Conservation (phyloP, 2,329 filamentous ascomycete genomes). For the Coniochaeta sp. region DNA sequence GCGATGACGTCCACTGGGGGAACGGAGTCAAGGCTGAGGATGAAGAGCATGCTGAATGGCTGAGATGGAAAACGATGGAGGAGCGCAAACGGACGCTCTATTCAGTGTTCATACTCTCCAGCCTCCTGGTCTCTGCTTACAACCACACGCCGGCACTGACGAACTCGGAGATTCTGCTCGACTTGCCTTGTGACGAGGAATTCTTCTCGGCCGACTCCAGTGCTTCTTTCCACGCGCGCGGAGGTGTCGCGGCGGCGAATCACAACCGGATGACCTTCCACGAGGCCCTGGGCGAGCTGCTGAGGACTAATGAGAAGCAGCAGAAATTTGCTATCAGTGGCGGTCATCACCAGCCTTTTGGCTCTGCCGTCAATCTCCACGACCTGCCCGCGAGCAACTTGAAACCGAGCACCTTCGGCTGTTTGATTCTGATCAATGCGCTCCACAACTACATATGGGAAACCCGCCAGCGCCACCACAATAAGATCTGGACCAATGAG, state of each 20-base stretch:
- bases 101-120: slow-evolving; percentile 84
- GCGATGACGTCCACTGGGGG: slow-evolving; percentile 42
- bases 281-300: slow-evolving; percentile 69
- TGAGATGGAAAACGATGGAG: slow-evolving; percentile 80
- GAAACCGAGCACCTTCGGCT: slow-evolving; percentile 84
- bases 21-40: slow-evolving; percentile 33
- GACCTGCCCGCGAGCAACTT: slow-evolving; percentile 56
- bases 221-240: slow-evolving; percentile 72
- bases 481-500: slow-evolving; percentile 80
- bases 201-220: slow-evolving; percentile 79
- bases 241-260: slow-evolving; percentile 62
- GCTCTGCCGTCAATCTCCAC: slow-evolving; percentile 33
- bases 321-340: slow-evolving; percentile 40
- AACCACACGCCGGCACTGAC: slow-evolving; percentile 87
- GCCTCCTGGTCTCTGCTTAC: slow-evolving; percentile 83
- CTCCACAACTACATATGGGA: slow-evolving; percentile 99
- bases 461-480: slow-evolving; percentile 82
- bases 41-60: slow-evolving; percentile 69
- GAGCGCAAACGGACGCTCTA: slow-evolving; percentile 92
- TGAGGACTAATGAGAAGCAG: slow-evolving; percentile 65
- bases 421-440: slow-evolving; percentile 84
- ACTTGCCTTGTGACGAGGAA: slow-evolving; percentile 89
- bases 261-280: slow-evolving; percentile 73
- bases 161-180: slow-evolving; percentile 86
- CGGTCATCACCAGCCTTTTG: slow-evolving; percentile 36